phyloP scores from a whole-genome alignment of 139 green algal genomes.

The Coelastrella sp. region DNA sequence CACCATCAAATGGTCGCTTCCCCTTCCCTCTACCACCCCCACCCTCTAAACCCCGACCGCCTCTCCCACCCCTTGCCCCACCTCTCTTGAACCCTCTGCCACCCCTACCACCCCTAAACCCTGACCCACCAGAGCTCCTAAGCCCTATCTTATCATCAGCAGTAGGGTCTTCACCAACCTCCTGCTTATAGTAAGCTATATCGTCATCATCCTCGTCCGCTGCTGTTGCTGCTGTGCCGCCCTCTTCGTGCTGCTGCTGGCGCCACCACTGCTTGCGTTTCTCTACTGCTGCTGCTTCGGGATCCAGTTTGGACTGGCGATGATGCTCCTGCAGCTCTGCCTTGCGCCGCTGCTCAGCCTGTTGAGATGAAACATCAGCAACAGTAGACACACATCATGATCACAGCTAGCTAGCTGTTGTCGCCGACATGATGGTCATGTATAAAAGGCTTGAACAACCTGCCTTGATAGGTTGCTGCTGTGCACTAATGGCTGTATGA shows the following conservation, averaged over 20 bases:
- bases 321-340: slow-evolving; percentile 12
- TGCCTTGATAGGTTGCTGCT: no score
- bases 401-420: no score
- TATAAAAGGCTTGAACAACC: no score
- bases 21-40: neutral
- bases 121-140: neutral
- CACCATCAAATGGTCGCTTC: neutral
- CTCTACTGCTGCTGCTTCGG: slow-evolving; percentile 28
- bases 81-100: slow-evolving; percentile 23
- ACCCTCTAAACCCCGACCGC: neutral
- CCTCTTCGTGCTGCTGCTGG: slow-evolving; percentile 28
- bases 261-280: slow-evolving; percentile 38
- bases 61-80: neutral
- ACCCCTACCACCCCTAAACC: slow-evolving; percentile 11
- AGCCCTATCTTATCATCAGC: slow-evolving; percentile 62
- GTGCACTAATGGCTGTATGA: no score
- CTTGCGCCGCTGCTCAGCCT: slow-evolving; percentile 36
- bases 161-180: slow-evolving; percentile 73
- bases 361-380: neutral
- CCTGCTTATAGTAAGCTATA: slow-evolving; percentile 71
- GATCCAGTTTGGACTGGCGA: slow-evolving; percentile 12
- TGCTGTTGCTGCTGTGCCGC: neutral
- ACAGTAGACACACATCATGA: no score
- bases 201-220: slow-evolving; percentile 73
- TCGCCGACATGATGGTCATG: no score